These are phyloP conservation scores for Epichloe hybrida DNA, from an alignment of 2,329 filamentous ascomycete genomes.

Conservation along the genomic window DNA sequence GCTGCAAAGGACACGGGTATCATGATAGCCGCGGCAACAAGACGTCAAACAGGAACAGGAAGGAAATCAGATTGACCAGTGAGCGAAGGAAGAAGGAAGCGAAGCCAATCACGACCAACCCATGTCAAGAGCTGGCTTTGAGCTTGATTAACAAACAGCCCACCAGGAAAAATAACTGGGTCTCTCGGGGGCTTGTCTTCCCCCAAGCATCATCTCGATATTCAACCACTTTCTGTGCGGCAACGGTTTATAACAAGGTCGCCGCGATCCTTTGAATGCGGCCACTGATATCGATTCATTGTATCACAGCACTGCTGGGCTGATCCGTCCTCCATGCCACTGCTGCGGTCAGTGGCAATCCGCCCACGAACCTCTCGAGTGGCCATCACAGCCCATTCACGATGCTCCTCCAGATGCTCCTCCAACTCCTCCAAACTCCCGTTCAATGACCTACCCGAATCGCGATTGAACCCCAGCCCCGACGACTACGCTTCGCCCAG, in stretches of 20 bases:
- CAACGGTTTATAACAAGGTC: too few relatives aligned
- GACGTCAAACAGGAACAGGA: too few relatives aligned
- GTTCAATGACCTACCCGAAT: conserved; percentile 27
- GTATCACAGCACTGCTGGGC: not conserved
- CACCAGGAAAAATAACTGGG: not conserved
- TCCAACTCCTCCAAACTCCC: conserved; percentile 14
- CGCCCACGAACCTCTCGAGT: conserved; percentile 2
- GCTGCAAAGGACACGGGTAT: not conserved
- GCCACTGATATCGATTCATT: too few relatives aligned
- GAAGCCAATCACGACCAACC: too few relatives aligned
- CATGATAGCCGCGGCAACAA: too few relatives aligned
- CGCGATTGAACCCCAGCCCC: conserved; percentile 65
- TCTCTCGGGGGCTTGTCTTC: not conserved
- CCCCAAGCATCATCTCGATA: not conserved
- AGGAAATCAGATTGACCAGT: too few relatives aligned
- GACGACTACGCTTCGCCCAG: conserved; percentile 72
- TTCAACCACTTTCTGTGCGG: not conserved
- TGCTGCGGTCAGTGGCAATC: conserved; percentile 2
- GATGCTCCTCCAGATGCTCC: conserved; percentile 2
- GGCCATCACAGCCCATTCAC: not conserved
- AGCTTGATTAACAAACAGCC: not conserved
- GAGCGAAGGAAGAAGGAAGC: too few relatives aligned
- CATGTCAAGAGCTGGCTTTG: too few relatives aligned
- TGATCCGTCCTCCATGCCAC: conserved; percentile 2
- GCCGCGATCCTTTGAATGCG: too few relatives aligned